These are phyloP conservation scores for Aureobasidium sp. DNA, from an alignment of 2,329 filamentous ascomycete species.

Conservation along the genomic window DNA sequence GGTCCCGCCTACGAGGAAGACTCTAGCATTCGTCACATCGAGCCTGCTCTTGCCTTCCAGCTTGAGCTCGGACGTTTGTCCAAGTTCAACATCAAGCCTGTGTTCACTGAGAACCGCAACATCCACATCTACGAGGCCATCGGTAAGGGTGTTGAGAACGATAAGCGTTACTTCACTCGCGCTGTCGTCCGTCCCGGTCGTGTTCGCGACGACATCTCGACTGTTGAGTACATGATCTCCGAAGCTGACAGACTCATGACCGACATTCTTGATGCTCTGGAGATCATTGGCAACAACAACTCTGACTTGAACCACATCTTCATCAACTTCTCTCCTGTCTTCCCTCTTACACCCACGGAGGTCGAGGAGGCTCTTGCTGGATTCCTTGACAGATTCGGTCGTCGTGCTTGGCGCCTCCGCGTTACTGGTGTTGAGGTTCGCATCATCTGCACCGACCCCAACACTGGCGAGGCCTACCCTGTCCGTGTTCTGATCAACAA, in stretches of 20 bases:
- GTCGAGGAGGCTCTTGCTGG: slow-evolving; percentile 89
- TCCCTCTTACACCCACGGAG: slow-evolving; percentile 81
- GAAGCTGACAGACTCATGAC: slow-evolving; percentile 95
- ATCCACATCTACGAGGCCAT: slow-evolving; percentile 98
- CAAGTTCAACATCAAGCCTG: slow-evolving; percentile 96
- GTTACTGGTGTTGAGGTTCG: slow-evolving; percentile 97
- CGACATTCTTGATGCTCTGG: slow-evolving; percentile 92
- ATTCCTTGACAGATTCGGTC: slow-evolving; percentile 93
- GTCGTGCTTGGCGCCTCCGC: slow-evolving; percentile 90
- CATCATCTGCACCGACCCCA: slow-evolving; percentile 90
- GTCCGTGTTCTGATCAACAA: slow-evolving; percentile 96
- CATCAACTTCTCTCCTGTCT: slow-evolving; percentile 97
- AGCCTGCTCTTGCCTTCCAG: slow-evolving; percentile 96
- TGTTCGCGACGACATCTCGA: slow-evolving; percentile 93
- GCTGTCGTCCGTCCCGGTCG: slow-evolving; percentile 90
- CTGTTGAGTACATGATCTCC: slow-evolving; percentile 95
- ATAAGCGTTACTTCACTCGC: slow-evolving; percentile 98
- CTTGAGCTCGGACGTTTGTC: slow-evolving; percentile 87
- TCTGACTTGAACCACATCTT: slow-evolving; percentile 99
- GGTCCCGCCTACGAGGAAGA: slow-evolving; percentile 85
- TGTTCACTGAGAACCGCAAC: slow-evolving; percentile 98
- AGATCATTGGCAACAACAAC: slow-evolving; percentile 99
- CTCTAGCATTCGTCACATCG: slow-evolving; percentile 90
- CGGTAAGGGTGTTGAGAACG: slow-evolving; percentile 88
- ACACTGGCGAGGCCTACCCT: slow-evolving; percentile 76